phyloP scores from a whole-genome alignment of 1,284 basidiomycete genomes.

The Boletus smithii region DNA sequence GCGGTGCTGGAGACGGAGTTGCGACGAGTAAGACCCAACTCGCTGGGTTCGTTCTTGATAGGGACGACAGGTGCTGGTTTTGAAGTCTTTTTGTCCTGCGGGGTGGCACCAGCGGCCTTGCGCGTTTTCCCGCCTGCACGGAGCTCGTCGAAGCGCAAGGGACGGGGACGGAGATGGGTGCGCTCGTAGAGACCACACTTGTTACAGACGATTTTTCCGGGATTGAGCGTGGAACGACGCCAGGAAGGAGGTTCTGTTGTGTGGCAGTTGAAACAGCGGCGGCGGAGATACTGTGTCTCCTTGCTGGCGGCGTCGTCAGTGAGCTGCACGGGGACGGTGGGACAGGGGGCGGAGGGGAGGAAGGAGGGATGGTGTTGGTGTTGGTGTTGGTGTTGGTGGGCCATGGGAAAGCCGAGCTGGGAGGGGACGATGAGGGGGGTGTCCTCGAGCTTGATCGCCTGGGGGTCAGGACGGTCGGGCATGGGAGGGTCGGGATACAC shows the following conservation, averaged over 20 bases:
- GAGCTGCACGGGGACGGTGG: constrained; percentile 69
- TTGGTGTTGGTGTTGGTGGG: constrained; percentile 24
- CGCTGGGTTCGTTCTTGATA: constrained; percentile 64
- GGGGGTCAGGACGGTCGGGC: constrained; percentile 34
- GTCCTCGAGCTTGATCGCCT: constrained; percentile 63
- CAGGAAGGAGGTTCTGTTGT: constrained; percentile 83
- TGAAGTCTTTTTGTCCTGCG: constrained; percentile 38
- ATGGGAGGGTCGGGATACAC: constrained; percentile 29
- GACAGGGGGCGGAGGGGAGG: constrained; percentile 31
- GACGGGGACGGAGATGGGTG: constrained; percentile 75
- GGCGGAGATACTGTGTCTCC: constrained; percentile 80
- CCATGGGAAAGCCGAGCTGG: constrained; percentile 41
- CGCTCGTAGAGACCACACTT: constrained; percentile 85
- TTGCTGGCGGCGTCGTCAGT: constrained; percentile 84
- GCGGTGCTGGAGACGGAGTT: constrained; percentile 58
- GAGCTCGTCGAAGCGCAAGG: constrained; percentile 79
- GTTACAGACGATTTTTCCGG: constrained; percentile 87
- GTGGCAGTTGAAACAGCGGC: constrained; percentile 84
- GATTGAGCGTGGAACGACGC: constrained; percentile 80
- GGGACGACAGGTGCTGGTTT: constrained; percentile 29
- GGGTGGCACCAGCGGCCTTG: constrained; percentile 45
- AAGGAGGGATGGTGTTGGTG: constrained; percentile 24
- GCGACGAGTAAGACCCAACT: constrained; percentile 51
- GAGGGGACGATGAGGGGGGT: constrained; percentile 59
- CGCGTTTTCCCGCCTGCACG: constrained; percentile 78